Percentiles rank a stretch among this genome's conserved stretches.
Conservation (phyloP, 2,329 filamentous ascomycete species). For the Podosphaera xanthii region DNA sequence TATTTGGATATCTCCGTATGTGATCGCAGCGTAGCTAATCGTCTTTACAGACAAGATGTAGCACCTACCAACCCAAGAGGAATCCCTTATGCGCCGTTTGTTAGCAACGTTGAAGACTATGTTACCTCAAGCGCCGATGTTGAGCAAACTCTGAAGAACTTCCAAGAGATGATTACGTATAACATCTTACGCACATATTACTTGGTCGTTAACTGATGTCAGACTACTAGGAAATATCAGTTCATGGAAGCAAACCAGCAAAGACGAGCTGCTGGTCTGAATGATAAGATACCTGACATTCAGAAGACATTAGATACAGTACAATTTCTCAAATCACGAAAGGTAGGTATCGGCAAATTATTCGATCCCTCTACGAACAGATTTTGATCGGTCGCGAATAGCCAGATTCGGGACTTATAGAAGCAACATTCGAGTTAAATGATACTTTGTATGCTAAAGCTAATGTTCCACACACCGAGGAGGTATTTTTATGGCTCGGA, state of each 20-base stretch:
- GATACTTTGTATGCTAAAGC: constrained; percentile 88
- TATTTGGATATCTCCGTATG: too few species aligned
- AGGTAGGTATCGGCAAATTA: constrained; percentile 24
- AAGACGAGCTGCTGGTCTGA: constrained; percentile 55
- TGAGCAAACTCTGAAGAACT: constrained; percentile 57
- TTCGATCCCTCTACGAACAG: background rate
- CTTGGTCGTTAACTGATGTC: constrained; percentile 3
- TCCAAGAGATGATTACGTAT: constrained; percentile 86
- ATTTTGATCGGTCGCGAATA: constrained; percentile 7
- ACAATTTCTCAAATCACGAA: constrained; percentile 55
- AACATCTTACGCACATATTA: background rate
- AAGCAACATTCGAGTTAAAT: constrained; percentile 90
- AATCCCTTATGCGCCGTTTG: constrained; percentile 65
- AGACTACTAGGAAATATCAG: constrained; percentile 67
- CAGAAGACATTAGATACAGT: constrained; percentile 89
- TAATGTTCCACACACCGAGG: constrained; percentile 55
- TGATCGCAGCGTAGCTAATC: too few species aligned
- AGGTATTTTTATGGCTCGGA: constrained; percentile 95
- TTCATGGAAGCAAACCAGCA: constrained; percentile 97
- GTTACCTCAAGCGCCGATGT: constrained; percentile 57
- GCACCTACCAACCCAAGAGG: constrained; percentile 54
- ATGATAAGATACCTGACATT: constrained; percentile 93
- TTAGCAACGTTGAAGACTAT: constrained; percentile 77
- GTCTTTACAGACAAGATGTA: constrained; percentile 21
- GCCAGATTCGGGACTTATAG: constrained; percentile 39